Percentiles rank a stretch among this genome's conserved stretches.
These are phyloP conservation scores for Pseudocercospora macadamiae DNA, from an alignment of 2,329 filamentous ascomycete genomes.

Conservation along the genomic window DNA sequence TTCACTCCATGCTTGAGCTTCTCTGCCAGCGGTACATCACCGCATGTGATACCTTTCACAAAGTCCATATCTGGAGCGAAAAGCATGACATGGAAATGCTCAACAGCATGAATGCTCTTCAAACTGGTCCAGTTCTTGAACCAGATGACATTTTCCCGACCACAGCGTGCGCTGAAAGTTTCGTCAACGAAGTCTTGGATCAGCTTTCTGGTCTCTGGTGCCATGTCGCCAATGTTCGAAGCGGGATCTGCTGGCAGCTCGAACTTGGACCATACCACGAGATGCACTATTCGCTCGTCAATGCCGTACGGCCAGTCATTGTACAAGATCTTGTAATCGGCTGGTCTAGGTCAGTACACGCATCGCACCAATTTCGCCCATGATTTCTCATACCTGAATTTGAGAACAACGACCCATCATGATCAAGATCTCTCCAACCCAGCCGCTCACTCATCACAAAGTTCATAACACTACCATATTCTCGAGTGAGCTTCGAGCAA, in stretches of 20 bases:
- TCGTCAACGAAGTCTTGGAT: conserved; percentile 72
- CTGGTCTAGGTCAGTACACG: conserved; percentile 14
- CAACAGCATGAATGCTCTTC: conserved; percentile 83
- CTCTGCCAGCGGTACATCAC: conserved; percentile 66
- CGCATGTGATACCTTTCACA: conserved; percentile 69
- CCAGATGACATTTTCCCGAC: conserved; percentile 67
- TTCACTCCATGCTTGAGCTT: conserved; percentile 24
- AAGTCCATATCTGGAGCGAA: conserved; percentile 73
- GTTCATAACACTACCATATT: conserved; percentile 75
- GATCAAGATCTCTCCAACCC: conserved; percentile 60
- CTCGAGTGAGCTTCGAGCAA: conserved; percentile 62
- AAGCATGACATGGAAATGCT: conserved; percentile 95
- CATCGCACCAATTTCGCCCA: not conserved
- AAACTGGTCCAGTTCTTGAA: conserved; percentile 90
- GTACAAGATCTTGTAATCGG: conserved; percentile 68
- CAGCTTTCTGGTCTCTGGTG: conserved; percentile 60
- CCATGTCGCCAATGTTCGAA: conserved; percentile 63
- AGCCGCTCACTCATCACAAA: conserved; percentile 75
- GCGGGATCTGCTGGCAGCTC: conserved; percentile 69
- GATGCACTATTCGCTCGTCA: conserved; percentile 74
- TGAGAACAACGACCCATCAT: not conserved
- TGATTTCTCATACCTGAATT: conserved; percentile 3
- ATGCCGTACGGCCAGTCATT: conserved; percentile 97
- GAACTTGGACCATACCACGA: conserved; percentile 95
- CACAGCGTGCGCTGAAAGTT: conserved; percentile 61